Conservation (phyloP, 2,329 filamentous ascomycete genomes). For the Cercospora sp. region DNA sequence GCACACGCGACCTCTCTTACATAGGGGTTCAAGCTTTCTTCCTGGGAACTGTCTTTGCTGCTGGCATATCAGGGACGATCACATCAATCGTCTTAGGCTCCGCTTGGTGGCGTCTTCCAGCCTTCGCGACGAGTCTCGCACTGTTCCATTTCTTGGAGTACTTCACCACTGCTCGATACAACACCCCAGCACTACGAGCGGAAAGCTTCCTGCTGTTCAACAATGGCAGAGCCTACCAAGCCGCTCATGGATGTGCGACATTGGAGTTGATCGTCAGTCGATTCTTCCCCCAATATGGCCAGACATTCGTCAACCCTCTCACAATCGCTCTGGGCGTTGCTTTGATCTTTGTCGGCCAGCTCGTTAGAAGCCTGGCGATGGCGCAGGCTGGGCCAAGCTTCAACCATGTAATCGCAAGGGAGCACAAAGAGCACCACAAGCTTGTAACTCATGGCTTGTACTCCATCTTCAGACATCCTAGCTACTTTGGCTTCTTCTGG, state of each 20-base stretch:
- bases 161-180: constrained; percentile 82
- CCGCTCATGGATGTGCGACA: constrained; percentile 75
- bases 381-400: constrained; percentile 84
- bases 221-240: constrained; percentile 81
- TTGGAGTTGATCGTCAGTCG: constrained; percentile 67
- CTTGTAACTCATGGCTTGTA: constrained; percentile 88
- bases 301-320: constrained; percentile 52
- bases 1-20: constrained; percentile 48
- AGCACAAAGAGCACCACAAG: constrained; percentile 67
- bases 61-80: constrained; percentile 36
- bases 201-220: constrained; percentile 78
- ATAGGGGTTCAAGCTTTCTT: constrained; percentile 50
- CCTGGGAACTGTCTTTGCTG: constrained; percentile 43
- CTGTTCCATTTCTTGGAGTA: constrained; percentile 96
- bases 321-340: constrained; percentile 57
- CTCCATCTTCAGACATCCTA: constrained; percentile 73
- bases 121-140: constrained; percentile 67
- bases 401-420: constrained; percentile 76
- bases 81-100: constrained; percentile 30
- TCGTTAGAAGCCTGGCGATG: constrained; percentile 80
- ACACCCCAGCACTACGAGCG: constrained; percentile 70
- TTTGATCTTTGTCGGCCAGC: constrained; percentile 70
- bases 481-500: constrained; percentile 98
- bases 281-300: constrained; percentile 28
- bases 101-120: constrained; percentile 56